Percentiles rank a stretch among this genome's conserved stretches.
Evolutionary conservation across 306 rosid species (phyloP).

Genomic region (Castanospermum australe): DNA sequence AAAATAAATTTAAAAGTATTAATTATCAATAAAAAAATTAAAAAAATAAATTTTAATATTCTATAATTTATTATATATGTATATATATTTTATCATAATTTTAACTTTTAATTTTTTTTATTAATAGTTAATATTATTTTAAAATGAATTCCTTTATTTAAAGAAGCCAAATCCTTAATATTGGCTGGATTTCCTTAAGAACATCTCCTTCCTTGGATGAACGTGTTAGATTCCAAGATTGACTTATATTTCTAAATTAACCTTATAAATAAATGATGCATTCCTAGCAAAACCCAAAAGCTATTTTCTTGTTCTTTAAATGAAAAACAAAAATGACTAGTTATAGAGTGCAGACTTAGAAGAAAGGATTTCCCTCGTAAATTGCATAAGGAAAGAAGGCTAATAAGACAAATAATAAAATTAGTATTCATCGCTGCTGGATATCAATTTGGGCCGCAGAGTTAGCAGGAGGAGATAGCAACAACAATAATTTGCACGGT

Average conservation of each 20-base stretch:
- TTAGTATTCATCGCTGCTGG: not conserved
- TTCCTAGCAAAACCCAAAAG: conserved; percentile 7
- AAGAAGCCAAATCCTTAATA: no score
- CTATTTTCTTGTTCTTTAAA: not conserved
- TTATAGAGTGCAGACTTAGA: not conserved
- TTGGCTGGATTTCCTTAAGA: conserved; percentile 16
- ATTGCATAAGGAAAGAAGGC: not conserved
- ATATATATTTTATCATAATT: no score
- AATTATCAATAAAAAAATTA: no score
- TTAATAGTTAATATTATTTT: no score
- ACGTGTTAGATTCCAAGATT: conserved; percentile 23
- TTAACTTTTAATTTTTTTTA: no score
- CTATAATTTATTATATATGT: no score
- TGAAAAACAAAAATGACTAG: not conserved
- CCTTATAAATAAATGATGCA: not conserved
- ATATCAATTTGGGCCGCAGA: not conserved
- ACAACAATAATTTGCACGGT: not conserved
- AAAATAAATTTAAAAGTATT: no score
- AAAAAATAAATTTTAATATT: no score
- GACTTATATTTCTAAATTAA: conserved; percentile 21
- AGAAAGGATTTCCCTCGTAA: not conserved
- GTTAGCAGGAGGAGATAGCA: not conserved
- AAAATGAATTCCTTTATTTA: no score
- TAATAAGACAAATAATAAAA: not conserved
- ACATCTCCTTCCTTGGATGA: conserved; percentile 14